Percentiles rank a stretch among this genome's conserved stretches.
These are phyloP conservation scores for Eucalyptus dawsonii DNA, from an alignment of 345 rosid species.

Conservation along the genomic window DNA sequence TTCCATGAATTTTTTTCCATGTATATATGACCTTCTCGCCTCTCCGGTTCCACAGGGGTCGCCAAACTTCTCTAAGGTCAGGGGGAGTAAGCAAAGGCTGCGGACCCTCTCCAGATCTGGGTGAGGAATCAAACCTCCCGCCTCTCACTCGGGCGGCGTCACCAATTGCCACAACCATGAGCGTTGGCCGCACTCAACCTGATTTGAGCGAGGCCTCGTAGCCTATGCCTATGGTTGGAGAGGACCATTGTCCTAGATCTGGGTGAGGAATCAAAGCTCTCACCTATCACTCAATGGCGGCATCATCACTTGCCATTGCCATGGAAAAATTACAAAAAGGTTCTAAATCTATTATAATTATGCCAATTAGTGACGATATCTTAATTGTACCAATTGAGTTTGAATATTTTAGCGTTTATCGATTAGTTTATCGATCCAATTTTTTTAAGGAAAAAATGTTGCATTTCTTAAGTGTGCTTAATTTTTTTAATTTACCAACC, in stretches of 20 bases:
- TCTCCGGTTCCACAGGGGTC: background rate
- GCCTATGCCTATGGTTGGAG: background rate
- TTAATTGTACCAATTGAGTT: background rate
- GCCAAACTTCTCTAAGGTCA: background rate
- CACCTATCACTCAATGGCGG: accelerated
- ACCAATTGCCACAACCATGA: background rate
- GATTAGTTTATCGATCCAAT: accelerated
- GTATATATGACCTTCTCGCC: background rate
- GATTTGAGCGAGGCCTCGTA: background rate
- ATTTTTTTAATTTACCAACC: background rate
- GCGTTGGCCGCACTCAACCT: background rate
- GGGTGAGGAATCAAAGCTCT: background rate
- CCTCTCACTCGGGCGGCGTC: background rate
- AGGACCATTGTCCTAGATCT: background rate
- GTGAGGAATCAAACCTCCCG: background rate
- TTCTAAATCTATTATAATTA: too few species aligned
- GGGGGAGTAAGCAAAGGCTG: background rate
- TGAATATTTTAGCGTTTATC: accelerated
- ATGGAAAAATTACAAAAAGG: background rate
- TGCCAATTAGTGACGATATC: accelerated
- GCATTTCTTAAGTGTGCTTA: background rate
- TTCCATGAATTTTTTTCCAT: background rate
- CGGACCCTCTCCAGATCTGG: background rate
- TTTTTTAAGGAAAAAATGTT: background rate
- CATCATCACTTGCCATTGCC: background rate